Evolutionary conservation across 305 asterid genomes (phyloP), one percentile per base, ranked within the genome.

Genomic region (Fraxinus baroniana): DNA sequence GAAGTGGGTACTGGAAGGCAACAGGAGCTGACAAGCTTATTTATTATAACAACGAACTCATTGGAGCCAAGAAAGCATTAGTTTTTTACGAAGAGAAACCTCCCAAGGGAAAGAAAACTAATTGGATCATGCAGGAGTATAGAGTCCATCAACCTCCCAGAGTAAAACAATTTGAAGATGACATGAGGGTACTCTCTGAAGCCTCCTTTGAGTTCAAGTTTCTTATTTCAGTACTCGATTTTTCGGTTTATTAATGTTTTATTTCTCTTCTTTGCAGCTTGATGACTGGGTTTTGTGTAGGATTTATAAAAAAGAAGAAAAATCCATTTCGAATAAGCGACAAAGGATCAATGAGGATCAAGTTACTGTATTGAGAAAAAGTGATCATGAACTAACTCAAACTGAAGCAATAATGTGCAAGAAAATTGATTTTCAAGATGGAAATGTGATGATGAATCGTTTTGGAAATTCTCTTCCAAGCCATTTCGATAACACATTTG

Each of bases 121-220:
- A 70, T 2, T 88, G 91, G 91, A 85, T 86, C 22, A 88, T 88
- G 91, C 88, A 85, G 7, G 91, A 88, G 36, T 88, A 41, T 4
- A 75, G 85, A 49, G 74, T 78, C 2, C 7, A 85, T 17, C 82
- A 37, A 10, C 52, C 84, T 12, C 81, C 79, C 0, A 35, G 73
- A 20, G 32, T 33, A 28, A 76, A 15, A 37, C 0, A 22, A 7
- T n/a, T 57, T 24, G 24, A 9, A 33, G 22, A 4, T 4, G 86
- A 83, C 68, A 86, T 88, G 91, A 82, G 84, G 84, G 91, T 88
- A 83, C 8, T 3, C 15, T 44, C 52, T 3, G 17, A 44, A 10
- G 49, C 46, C 46, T 37, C 30, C 5, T 74, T 33, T 33, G 24
- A 66, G 39, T 41, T 22, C 30, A 15, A 35, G 2, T 7, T 12